Evolutionary conservation across 1,139 yeast genomes (phyloP), one percentile per base, ranked within the genome.

Genomic region (Pichia sp.): DNA sequence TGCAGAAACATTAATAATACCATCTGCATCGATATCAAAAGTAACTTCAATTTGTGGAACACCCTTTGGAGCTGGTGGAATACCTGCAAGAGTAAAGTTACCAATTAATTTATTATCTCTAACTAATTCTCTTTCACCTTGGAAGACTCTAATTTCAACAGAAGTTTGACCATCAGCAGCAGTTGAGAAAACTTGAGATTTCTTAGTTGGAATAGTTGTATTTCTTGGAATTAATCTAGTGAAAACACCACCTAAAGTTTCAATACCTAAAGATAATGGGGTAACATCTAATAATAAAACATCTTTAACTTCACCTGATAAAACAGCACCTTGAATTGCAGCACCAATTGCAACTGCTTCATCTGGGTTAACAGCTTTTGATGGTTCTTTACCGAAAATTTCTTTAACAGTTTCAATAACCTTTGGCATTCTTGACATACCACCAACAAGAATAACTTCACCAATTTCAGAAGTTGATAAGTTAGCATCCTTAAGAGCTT

Each of bases 351-450:
- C 98, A 61, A 92, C 99, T 58, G 98, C 99, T 78, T 92, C 98
- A 72, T 92, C 98, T 64, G 99, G 99, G 86, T 92, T 94, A 68
- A 92, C 97, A 60, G 96, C 90, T 81, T 92, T 94, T 60, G 95
- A 87, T 66, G 98, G 97, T 67, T 92, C 96, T 73, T 81, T 87
- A 69, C 94, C 94, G 72, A 92, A 92, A 64, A 92, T 77, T 58
- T 79, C 71, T 77, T 89, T 90, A 69, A 92, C 98, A 64, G 97
- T 90, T 70, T 89, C 97, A 58, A 88, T 78, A 68, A 92, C 97
- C 84, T 92, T 94, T 74, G 99, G 99, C 98, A 92, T 92, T 79
- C 99, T 88, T 56, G 97, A 86, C 98, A 90, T 92, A 83, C 99
- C 99, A 81, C 99, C 99, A 62, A 92, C 99, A 60, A 92, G 79